Conservation (phyloP, 2,329 filamentous ascomycete genomes). For the Cladophialophora carrionii region DNA sequence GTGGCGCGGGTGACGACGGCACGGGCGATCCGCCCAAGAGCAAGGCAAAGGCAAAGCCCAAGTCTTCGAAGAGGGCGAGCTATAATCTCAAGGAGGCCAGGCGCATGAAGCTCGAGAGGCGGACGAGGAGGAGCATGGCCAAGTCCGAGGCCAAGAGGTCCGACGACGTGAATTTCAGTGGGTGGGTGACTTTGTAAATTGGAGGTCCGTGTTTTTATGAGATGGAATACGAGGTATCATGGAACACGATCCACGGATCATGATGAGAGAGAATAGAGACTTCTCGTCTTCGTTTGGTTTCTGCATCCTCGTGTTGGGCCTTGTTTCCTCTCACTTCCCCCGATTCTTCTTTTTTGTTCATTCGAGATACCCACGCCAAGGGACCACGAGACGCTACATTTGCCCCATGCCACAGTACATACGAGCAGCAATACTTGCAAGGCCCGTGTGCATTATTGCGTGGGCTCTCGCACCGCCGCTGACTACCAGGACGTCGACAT, state of each 20-base stretch:
- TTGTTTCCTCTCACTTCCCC: not conserved
- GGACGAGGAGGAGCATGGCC: not conserved
- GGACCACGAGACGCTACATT: not conserved
- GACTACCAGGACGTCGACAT: not conserved
- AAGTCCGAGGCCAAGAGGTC: not conserved
- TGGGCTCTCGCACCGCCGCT: not conserved
- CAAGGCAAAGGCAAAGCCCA: not conserved
- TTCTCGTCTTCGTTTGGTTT: too few relatives aligned
- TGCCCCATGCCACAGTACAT: not conserved
- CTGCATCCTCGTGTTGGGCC: not conserved
- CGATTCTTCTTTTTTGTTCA: not conserved
- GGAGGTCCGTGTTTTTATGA: not conserved
- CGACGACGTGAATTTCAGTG: not conserved
- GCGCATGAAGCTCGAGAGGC: constrained; percentile 10
- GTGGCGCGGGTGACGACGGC: constrained; percentile 1
- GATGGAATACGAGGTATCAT: too few relatives aligned
- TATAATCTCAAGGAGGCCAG: constrained; percentile 22
- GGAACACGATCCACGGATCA: too few relatives aligned
- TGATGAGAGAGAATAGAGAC: too few relatives aligned
- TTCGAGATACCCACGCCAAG: not conserved
- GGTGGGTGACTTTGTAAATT: not conserved
- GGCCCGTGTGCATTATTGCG: not conserved
- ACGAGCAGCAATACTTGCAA: not conserved
- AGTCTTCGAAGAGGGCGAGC: constrained; percentile 5
- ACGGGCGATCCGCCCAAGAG: not conserved